These are phyloP conservation scores for Hyaloscypha bicolor DNA, from an alignment of 495 filamentous ascomycete genomes.

Conservation along the genomic window DNA sequence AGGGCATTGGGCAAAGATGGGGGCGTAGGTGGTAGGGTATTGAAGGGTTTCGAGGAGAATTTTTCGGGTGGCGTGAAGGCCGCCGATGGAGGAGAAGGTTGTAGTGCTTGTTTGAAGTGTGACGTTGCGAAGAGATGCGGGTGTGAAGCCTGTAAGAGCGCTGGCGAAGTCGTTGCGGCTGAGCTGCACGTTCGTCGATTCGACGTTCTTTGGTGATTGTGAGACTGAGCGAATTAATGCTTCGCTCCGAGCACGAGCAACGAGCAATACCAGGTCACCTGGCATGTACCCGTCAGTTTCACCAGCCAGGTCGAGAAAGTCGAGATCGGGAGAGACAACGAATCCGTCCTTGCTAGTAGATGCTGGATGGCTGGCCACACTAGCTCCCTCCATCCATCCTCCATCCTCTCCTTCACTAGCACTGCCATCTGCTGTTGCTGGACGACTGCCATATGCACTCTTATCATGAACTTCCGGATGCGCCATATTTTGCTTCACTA, in stretches of 20 bases:
- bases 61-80: slow-evolving; percentile 79
- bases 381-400: slow-evolving; percentile 70
- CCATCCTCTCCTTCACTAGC: slow-evolving; percentile 50
- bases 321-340: slow-evolving; percentile 70
- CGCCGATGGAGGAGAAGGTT: slow-evolving; percentile 88
- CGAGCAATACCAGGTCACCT: slow-evolving; percentile 83
- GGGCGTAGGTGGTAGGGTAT: slow-evolving; percentile 97
- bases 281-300: slow-evolving; percentile 98
- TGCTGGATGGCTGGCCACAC: slow-evolving; percentile 31
- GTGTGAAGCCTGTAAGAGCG: slow-evolving; percentile 89
- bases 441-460: slow-evolving; percentile 47
- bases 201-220: slow-evolving; percentile 34
- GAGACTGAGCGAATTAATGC: slow-evolving; percentile 77
- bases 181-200: slow-evolving; percentile 55
- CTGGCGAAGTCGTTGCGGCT: slow-evolving; percentile 72
- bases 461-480: slow-evolving; percentile 43
- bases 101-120: slow-evolving; percentile 87
- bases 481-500: slow-evolving; percentile 51
- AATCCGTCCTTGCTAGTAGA: slow-evolving; percentile 58
- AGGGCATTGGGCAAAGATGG: slow-evolving; percentile 95
- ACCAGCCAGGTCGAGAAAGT: slow-evolving; percentile 89
- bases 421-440: slow-evolving; percentile 53
- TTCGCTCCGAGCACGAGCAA: slow-evolving; percentile 87
- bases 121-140: slow-evolving; percentile 90
- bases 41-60: slow-evolving; percentile 91